Evolutionary conservation across 1,284 basidiomycete species (phyloP).

Genomic region (Ustilago cynodontis): DNA sequence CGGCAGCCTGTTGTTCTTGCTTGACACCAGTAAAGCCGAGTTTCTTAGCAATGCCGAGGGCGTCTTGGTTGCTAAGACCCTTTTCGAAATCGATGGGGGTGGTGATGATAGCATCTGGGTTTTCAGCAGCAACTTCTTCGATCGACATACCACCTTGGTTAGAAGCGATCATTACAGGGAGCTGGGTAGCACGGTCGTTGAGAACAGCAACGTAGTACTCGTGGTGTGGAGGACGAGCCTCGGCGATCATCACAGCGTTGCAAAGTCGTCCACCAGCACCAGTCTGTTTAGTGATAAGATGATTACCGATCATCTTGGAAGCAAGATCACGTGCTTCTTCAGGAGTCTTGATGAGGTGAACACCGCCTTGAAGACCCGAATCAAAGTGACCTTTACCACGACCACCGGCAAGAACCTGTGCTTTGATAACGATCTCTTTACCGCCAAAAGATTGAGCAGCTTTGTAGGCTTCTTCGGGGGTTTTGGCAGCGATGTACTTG

Average conservation of each 20-base stretch:
- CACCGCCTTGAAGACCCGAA: constrained; percentile 95
- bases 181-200: constrained; percentile 90
- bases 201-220: constrained; percentile 99
- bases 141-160: constrained; percentile 85
- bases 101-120: constrained; percentile 94
- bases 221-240: constrained; percentile 90
- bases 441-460: constrained; percentile 87
- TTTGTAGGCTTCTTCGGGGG: constrained; percentile 88
- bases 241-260: constrained; percentile 99
- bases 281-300: constrained; percentile 99
- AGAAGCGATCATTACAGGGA: constrained; percentile 93
- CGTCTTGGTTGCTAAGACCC: constrained; percentile 82
- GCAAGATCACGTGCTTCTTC: constrained; percentile 90
- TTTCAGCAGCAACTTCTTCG: constrained; percentile 98
- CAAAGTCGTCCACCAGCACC: constrained; percentile 91
- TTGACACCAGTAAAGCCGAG: constrained; percentile 85
- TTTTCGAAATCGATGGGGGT: constrained; percentile 89
- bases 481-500: constrained; percentile 86
- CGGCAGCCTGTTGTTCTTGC: constrained; percentile 85
- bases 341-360: constrained; percentile 93
- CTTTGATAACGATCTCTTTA: constrained; percentile 79
- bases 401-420: constrained; percentile 97
- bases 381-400: constrained; percentile 98
- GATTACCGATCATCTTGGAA: constrained; percentile 91
- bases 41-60: constrained; percentile 84